A percentile compares a stretch with the other conserved stretches of the same genome.
phyloP scores from a whole-genome alignment of 331 rosid species.

The Quercus phellos region DNA sequence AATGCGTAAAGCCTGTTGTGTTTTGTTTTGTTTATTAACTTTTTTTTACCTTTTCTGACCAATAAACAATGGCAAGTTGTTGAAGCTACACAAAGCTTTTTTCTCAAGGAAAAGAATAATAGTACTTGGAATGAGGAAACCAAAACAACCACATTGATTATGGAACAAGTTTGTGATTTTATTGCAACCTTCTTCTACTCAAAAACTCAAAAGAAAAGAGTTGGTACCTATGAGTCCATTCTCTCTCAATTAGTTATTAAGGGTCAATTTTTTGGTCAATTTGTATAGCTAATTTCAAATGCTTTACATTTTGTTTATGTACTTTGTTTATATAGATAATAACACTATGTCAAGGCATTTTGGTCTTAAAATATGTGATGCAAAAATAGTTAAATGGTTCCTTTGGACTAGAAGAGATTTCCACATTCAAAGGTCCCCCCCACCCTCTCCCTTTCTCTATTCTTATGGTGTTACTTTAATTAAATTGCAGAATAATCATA shows the following conservation, averaged over 20 bases:
- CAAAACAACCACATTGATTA: constrained; percentile 8
- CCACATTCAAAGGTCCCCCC: neutral
- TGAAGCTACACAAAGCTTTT: neutral
- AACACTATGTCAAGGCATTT: neutral
- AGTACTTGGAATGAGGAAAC: constrained; percentile 10
- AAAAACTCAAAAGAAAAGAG: no score
- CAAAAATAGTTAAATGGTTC: neutral
- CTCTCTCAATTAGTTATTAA: neutral
- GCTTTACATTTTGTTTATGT: constrained; percentile 1
- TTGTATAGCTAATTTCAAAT: constrained; percentile 29
- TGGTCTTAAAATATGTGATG: neutral
- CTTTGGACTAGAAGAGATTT: no score
- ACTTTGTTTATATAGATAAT: neutral
- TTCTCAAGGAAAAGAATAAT: no score
- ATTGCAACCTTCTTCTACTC: no score
- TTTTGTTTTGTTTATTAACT: neutral
- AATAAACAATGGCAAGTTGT: neutral
- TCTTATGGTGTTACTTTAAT: neutral
- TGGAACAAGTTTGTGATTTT: no score
- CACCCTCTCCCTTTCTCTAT: no score
- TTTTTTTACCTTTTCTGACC: neutral
- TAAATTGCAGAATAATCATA: neutral
- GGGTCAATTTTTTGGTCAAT: constrained; percentile 21
- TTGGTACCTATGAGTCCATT: no score
- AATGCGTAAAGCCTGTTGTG: neutral